Evolutionary conservation across 129 eudicot species (phyloP).

Genomic region (Pulicaria dysenterica): DNA sequence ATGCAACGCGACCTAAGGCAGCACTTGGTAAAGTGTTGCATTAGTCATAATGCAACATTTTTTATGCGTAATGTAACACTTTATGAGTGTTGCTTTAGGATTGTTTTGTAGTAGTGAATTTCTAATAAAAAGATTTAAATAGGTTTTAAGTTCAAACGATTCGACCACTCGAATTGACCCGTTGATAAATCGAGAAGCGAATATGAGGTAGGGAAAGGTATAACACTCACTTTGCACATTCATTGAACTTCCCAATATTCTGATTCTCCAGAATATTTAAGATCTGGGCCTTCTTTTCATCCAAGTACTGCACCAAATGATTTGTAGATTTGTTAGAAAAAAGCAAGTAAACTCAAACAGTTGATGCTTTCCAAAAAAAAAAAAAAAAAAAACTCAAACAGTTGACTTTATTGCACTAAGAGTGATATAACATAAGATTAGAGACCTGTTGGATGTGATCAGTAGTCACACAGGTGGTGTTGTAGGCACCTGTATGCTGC

Average conservation of each 20-base stretch:
- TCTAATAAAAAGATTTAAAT: too few species aligned
- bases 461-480: slow-evolving; percentile 48
- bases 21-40: too few species aligned
- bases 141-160: too few species aligned
- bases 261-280: slow-evolving; percentile 61
- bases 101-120: too few species aligned
- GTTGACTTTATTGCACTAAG: not conserved
- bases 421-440: slow-evolving; percentile 10
- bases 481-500: slow-evolving; percentile 32
- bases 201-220: not conserved
- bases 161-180: too few species aligned
- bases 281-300: slow-evolving; percentile 66
- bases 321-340: slow-evolving; percentile 4
- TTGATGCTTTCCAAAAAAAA: too few species aligned
- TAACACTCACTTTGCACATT: slow-evolving; percentile 64
- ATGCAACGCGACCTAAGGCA: too few species aligned
- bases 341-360: too few species aligned
- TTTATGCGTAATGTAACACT: too few species aligned
- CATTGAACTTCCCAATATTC: slow-evolving; percentile 54
- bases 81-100: too few species aligned
- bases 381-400: not conserved
- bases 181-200: not conserved
- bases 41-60: too few species aligned
- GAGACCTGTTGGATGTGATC: slow-evolving; percentile 65
- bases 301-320: slow-evolving; percentile 48